A percentile compares a stretch with the other conserved stretches of the same genome.
phyloP scores from a whole-genome alignment of 768 basidiomycete species.

The Calocybe cyanea region DNA sequence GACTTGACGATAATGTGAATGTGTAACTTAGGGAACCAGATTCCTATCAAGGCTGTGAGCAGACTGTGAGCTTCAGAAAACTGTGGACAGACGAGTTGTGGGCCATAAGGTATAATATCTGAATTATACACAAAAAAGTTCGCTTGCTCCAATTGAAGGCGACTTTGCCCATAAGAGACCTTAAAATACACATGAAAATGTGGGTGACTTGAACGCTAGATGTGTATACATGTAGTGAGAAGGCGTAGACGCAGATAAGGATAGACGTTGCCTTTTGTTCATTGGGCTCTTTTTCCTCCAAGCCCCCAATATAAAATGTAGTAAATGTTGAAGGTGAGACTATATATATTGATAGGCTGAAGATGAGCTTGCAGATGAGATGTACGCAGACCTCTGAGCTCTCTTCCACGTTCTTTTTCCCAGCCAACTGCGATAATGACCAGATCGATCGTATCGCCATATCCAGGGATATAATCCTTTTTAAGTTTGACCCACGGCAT shows the following conservation, averaged over 20 bases:
- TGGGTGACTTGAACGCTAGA: conserved; percentile 42
- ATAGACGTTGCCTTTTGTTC: conserved; percentile 30
- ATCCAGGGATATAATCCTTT: conserved; percentile 82
- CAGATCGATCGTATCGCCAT: conserved; percentile 80
- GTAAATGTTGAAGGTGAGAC: no score
- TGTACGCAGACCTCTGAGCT: conserved; percentile 70
- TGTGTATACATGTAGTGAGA: background rate
- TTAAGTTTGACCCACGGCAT: conserved; percentile 87
- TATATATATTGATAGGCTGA: no score
- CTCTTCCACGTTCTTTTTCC: conserved; percentile 75
- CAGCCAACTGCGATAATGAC: conserved; percentile 74
- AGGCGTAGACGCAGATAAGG: conserved; percentile 11
- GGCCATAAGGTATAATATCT: conserved; percentile 30
- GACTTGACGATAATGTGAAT: conserved; percentile 43
- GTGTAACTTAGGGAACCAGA: conserved; percentile 48
- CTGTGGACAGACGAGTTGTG: conserved; percentile 18
- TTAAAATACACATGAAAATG: conserved; percentile 75
- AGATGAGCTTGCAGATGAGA: conserved; percentile 1
- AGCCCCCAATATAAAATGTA: conserved; percentile 74
- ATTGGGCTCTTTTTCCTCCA: conserved; percentile 46
- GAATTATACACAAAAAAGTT: conserved; percentile 62
- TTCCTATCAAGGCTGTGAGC: conserved; percentile 13
- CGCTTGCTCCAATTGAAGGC: conserved; percentile 64
- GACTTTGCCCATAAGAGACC: conserved; percentile 67
- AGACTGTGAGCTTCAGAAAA: conserved; percentile 8